Base-by-base conservation (phyloP, 257 asterid species). In the Plantago elongata region DNA sequence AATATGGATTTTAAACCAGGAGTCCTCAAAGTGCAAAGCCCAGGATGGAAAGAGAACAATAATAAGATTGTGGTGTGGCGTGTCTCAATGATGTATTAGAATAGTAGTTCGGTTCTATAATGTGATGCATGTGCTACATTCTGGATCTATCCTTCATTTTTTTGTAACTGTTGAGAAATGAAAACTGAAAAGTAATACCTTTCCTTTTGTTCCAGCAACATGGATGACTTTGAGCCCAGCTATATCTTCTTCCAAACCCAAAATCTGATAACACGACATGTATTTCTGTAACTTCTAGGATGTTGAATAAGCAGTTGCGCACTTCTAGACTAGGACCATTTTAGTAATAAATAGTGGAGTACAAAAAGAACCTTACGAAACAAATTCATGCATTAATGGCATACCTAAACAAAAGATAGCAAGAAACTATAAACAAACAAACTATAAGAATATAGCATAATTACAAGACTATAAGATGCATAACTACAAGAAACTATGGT, bases 151-250 rank as follows among this genome's bases (percentile, higher is more conserved):
- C 7, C 8, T 34, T 34, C 40, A 34, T 4, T 0, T 4, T 5
- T 34, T 4, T 22, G 11, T 13, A 1, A 66, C 44, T 48, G 38
- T 43, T 17, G 27, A 47, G 7, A 44, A 57, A 16, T 43, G 63
- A 22, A 55, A 56, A 34, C 27, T 22, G 47, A 45, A 4, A 54
- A 27, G n/a, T 9, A 45, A 42, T 86, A 89, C 95, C 95, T 89
- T 89, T 75, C 97, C 97, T 83, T 89, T 89, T 55, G 95, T 89
- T 69, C 97, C 97, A 70, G 94, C 84, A 66, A 84, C 95, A 67
- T 89, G 97, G 73, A 89, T 84, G 58, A 86, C 79, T 76, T 83
- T 84, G 51, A 89, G 89, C 61, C 62, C 74, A 38, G 77, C 80
- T 67, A 89, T 64, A 51, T 60, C 70, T 64, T 83, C 84, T 68